Base-by-base conservation (phyloP, 257 asterid genomes). In the Echites panduratus region DNA sequence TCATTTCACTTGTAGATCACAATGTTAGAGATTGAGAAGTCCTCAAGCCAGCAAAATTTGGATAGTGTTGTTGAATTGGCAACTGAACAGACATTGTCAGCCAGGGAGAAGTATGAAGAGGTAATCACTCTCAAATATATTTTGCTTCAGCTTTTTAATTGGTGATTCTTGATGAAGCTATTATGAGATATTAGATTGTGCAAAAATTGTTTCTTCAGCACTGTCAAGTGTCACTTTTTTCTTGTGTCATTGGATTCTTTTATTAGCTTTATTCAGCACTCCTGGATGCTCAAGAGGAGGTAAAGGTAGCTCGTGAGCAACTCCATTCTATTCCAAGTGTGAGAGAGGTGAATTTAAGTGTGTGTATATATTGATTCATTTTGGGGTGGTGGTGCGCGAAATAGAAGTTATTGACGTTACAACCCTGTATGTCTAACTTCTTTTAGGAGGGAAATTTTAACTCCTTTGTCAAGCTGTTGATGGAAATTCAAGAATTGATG, bases 1-100 rank as follows among this genome's bases (percentile, higher is more conserved):
- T 41, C 40, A 19, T 16, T 13, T 82, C 64, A 63, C 68, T 43
- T 78, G 76, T 89, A 88, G 98, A 89, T 89, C 80, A 79, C 84
- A 68, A 71, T 72, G 73, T 77, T 91, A 66, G 97, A 93, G 91
- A 83, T 84, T 92, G 96, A 90, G 87, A 91, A 85, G 74, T 89
- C 91, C 77, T 87, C 96, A 75, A 87, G 88, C 88, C 96, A 83
- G 84, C 82, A 85, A 76, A 91, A 88, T 68, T 75, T 91, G 66
- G 90, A 90, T 77, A 63, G 84, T 70, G 79, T 80, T 57, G 81
- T 79, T 75, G 90, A 84, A 78, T 81, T 90, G 75, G 90, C 90
- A 70, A 80, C 91, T 64, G 92, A 87, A 78, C 91, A 83, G 79
- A 85, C 87, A 58, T 52, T 81, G 64, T 82, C 90, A 44, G 91